Percentiles rank a stretch among this genome's conserved stretches.
Conservation (phyloP, 2,329 filamentous ascomycete genomes). For the Colletotrichum tabaci region DNA sequence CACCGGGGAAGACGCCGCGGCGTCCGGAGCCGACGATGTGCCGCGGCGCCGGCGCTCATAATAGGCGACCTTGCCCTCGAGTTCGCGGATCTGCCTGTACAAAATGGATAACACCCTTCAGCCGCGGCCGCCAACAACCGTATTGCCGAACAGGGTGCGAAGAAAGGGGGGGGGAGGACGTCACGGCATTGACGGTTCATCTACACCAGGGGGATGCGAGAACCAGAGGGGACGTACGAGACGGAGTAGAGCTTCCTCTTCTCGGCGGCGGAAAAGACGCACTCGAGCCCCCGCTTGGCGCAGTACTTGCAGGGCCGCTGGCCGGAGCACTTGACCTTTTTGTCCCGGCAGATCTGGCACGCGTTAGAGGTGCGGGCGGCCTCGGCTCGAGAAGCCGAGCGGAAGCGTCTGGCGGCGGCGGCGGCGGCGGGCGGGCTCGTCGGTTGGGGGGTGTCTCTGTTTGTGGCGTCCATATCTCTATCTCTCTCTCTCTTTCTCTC, state of each 20-base stretch:
- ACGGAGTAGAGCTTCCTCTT: constrained; percentile 38
- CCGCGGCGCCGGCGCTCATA: constrained; percentile 22
- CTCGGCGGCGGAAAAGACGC: constrained; percentile 19
- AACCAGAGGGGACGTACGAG: constrained; percentile 17
- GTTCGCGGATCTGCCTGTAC: constrained; percentile 16
- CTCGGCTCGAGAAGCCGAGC: constrained; percentile 35
- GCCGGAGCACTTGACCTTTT: constrained; percentile 40
- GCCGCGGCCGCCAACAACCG: background rate
- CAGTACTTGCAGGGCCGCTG: constrained; percentile 37
- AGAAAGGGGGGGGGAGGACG: too few species aligned
- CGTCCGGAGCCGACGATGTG: background rate
- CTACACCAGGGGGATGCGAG: too few species aligned
- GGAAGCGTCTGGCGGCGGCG: constrained; percentile 17
- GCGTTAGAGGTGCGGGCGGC: constrained; percentile 23
- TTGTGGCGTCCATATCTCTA: background rate
- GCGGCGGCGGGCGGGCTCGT: constrained; percentile 7
- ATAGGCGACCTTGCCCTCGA: constrained; percentile 19
- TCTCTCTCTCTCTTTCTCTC: background rate
- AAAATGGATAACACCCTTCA: background rate
- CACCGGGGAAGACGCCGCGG: background rate
- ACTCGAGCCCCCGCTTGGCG: constrained; percentile 21
- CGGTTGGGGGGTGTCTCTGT: background rate
- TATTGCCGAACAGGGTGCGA: background rate
- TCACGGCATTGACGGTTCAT: too few species aligned
- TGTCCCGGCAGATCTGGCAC: constrained; percentile 32